Base-by-base conservation (phyloP, 768 basidiomycete genomes). In the Sistotremastrum niveocremeum region DNA sequence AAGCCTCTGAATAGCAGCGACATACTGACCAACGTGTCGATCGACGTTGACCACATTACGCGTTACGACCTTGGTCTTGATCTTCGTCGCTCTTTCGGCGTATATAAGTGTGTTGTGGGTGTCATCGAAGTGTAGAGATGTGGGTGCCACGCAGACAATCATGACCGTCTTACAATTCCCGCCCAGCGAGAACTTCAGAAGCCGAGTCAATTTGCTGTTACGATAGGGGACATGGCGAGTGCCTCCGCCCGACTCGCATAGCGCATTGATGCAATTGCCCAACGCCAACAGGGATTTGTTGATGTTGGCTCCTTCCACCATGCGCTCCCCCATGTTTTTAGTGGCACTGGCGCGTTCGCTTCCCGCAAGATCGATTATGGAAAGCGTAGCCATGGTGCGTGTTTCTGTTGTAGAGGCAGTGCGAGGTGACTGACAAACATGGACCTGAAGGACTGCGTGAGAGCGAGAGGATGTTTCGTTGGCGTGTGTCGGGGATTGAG, bases 141-240 rank as follows among this genome's bases (percentile, higher is more conserved):
- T 90, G 2, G 95, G 95, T 1, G 91, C 91, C 41, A 99, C 72
- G 60, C 95, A 98, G 50, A 98, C 94, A 52, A 97, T 89, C 95
- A 98, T 99, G 58, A 95, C 91, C 1, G 95, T 99, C 65, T 94
- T 89, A 75, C 95, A 99, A 62, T 98, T 98, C 5, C 95, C 95
- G 1, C 94, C 94, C 41, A 98, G 76, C 1, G 94, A 93, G 69
- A 97, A 97, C 63, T 97, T 98, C 58, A 98, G 81, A 39, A 98
- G 66, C 38, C 95, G 85, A 1, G 95, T 99, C 52, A 99, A 84
- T 65, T 99, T 99, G 71, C 87, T 90, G 67, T 99, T 95, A 46
- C 95, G 78, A 63, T 98, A 99, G 0, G 95, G 95, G 8, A 99
- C 74, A 60, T 98, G 95, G 34, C 86, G 85, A 48, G 79, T 62